Evolutionary conservation across 257 asterid species (phyloP).

Genomic region (Oldenlandia corymbosa): DNA sequence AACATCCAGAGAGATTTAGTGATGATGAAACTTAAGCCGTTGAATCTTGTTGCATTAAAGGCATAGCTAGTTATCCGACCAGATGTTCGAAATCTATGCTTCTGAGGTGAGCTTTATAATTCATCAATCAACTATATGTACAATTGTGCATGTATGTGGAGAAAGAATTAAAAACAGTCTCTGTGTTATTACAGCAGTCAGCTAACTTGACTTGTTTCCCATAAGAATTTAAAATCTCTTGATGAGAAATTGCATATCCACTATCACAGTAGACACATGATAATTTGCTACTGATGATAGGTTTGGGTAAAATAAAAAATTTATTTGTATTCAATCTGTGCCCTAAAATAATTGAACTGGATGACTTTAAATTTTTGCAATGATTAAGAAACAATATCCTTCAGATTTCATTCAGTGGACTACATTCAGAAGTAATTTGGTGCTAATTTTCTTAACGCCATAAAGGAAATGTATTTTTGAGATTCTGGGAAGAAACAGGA

Average conservation of each 20-base stretch:
- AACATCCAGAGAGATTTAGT: not conserved
- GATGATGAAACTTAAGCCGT: conserved; percentile 1
- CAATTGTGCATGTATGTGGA: no score
- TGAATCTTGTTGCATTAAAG: not conserved
- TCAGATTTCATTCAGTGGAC: not conserved
- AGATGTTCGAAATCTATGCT: not conserved
- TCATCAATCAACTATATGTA: no score
- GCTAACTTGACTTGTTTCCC: not conserved
- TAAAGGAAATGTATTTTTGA: not conserved
- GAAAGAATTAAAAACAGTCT: no score
- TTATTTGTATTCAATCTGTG: no score
- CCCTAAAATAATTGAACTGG: not conserved
- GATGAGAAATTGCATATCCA: not conserved
- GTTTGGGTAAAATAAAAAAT: no score
- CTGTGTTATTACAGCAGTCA: not conserved
- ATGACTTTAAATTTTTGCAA: not conserved
- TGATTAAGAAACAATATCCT: not conserved
- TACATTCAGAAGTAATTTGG: not conserved
- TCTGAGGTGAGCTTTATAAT: not conserved
- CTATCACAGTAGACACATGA: not conserved
- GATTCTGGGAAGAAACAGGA: not conserved
- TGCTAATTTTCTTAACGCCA: not conserved
- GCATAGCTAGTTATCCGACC: not conserved
- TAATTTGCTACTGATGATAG: not conserved
- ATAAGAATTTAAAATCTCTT: no score